A percentile compares a stretch with the other conserved stretches of the same genome.
These are phyloP conservation scores for Ascochyta pisi DNA, from an alignment of 2,329 filamentous ascomycete genomes.

Conservation along the genomic window DNA sequence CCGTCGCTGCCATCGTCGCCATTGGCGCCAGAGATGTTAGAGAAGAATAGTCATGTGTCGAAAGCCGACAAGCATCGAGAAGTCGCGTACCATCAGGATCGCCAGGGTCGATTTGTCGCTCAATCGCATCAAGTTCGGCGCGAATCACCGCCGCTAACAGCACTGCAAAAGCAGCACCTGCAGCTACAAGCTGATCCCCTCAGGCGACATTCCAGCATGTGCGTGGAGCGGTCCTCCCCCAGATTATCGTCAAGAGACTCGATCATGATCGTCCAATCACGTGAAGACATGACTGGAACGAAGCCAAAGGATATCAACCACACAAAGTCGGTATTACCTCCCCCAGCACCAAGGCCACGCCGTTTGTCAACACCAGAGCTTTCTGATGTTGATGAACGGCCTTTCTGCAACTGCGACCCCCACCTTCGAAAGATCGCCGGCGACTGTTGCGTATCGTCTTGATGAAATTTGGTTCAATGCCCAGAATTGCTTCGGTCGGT, in stretches of 20 bases:
- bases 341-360: conserved; percentile 39
- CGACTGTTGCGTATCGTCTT: conserved; percentile 28
- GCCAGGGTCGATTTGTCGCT: conserved; percentile 28
- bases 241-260: not conserved
- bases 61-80: conserved; percentile 26
- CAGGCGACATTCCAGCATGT: not conserved
- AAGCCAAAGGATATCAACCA: not conserved
- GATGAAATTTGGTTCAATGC: not conserved
- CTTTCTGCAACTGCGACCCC: conserved; percentile 45
- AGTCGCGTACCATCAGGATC: conserved; percentile 33
- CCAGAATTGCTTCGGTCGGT: too few species aligned
- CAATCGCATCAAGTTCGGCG: conserved; percentile 24
- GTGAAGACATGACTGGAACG: conserved; percentile 15
- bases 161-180: not conserved
- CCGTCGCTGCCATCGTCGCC: conserved; percentile 23
- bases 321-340: conserved; percentile 25
- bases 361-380: conserved; percentile 47
- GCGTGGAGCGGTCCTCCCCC: too few species aligned
- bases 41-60: not conserved
- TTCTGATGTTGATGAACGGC: conserved; percentile 26
- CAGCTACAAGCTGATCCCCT: not conserved
- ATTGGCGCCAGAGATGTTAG: not conserved
- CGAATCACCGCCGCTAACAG: not conserved
- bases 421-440: conserved; percentile 5
- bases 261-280: conserved; percentile 29